phyloP scores from a whole-genome alignment of 805 yeast species.

The Candida andamanensis region DNA sequence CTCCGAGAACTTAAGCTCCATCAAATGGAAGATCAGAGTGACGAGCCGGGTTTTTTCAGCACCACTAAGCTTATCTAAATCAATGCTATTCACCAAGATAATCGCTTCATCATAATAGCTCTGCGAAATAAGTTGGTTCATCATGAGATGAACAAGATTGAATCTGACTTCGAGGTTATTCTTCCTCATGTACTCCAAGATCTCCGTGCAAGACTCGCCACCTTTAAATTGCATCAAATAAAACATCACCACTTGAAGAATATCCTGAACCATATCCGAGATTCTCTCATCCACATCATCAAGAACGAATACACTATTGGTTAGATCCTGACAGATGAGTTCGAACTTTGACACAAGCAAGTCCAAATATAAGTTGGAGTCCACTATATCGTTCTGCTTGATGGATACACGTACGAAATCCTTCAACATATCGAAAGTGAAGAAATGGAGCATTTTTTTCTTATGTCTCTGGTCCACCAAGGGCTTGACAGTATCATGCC shows the following conservation, averaged over 20 bases:
- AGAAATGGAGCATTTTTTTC: constrained; percentile 27
- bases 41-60: constrained; percentile 18
- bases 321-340: constrained; percentile 13
- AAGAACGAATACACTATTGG: constrained; percentile 6
- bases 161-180: constrained; percentile 21
- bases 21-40: constrained; percentile 27
- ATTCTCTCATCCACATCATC: constrained; percentile 13
- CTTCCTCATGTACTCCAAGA: constrained; percentile 27
- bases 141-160: constrained; percentile 20
- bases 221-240: constrained; percentile 37
- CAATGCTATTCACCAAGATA: constrained; percentile 26
- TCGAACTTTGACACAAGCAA: constrained; percentile 36
- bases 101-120: constrained; percentile 31
- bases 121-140: constrained; percentile 24
- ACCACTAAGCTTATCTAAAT: constrained; percentile 15
- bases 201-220: constrained; percentile 24
- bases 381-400: constrained; percentile 22
- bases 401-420: constrained; percentile 19
- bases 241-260: constrained; percentile 24
- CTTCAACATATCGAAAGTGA: constrained; percentile 22
- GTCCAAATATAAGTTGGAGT: constrained; percentile 29
- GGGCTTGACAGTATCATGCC: constrained; percentile 28
- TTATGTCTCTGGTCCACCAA: constrained; percentile 14
- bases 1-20: constrained; percentile 22
- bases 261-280: constrained; percentile 19